Evolutionary conservation across 1,284 basidiomycete genomes (phyloP), one percentile per base, ranked within the genome.

Genomic region (Melanopsichium pennsylvanicum): DNA sequence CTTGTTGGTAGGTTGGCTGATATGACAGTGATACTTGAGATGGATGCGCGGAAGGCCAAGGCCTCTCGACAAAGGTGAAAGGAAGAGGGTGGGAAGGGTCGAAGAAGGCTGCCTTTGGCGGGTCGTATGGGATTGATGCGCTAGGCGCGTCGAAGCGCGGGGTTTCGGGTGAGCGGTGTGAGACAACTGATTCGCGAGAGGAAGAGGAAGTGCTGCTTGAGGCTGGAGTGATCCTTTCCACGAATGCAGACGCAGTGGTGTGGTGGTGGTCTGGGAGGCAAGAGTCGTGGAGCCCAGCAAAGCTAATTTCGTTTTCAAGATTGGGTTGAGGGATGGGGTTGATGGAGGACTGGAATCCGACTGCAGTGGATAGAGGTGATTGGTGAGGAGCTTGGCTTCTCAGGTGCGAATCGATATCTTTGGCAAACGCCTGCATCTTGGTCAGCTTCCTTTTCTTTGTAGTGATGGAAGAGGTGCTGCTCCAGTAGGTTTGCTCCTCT

Each of bases 391-490:
- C 23, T 22, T n/a, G 3, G 31, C 12, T n/a, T 4, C 23, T 23
- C 18, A 59, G 37, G 42, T 59, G 48, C 2, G 16, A 36, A 27
- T 50, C 56, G 6, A 62, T 15, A 8, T 63, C 48, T 10, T 34
- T 29, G 2, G 50, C 62, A 18, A 57, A 67, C 9, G 48, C 52
- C 12, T 61, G 52, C 34, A 59, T 37, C 34, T 48, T 40, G 3
- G 35, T 46, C 26, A 67, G 15, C 21, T 41, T 56, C 5, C 49
- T 37, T 23, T 50, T 57, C 54, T 67, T 60, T 2, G 41, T 41
- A 7, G 49, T 60, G 33, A 67, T 61, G 16, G 44, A 57, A 11
- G 36, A 44, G 0, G 56, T 67, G 18, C 25, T 32, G 35, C 38
- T 56, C 63, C 63, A 67, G 0, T 33, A n/a, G n/a, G n/a, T n/a